Evolutionary conservation across 768 basidiomycete species (phyloP).

Genomic region (Hebeloma cylindrosporum): DNA sequence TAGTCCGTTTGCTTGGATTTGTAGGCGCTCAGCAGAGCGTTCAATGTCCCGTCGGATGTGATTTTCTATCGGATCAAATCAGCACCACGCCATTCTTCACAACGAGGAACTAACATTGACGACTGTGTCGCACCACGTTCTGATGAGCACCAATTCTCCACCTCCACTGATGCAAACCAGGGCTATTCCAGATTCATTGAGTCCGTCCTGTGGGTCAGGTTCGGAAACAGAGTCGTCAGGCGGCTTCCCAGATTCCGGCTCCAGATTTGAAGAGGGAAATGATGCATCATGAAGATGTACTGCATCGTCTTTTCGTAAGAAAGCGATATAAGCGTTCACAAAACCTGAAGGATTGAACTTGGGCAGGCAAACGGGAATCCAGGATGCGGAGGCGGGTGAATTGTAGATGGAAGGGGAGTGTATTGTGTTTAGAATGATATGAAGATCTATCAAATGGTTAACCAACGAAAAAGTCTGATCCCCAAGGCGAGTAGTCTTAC

Average conservation of each 20-base stretch:
- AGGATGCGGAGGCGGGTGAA: slow-evolving; percentile 80
- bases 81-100: not conserved
- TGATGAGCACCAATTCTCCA: slow-evolving; percentile 82
- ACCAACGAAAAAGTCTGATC: slow-evolving; percentile 1
- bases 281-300: slow-evolving; percentile 16
- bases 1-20: slow-evolving; percentile 57
- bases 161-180: slow-evolving; percentile 81
- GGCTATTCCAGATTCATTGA: slow-evolving; percentile 48
- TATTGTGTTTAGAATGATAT: slow-evolving; percentile 90
- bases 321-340: slow-evolving; percentile 87
- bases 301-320: slow-evolving; percentile 50
- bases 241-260: slow-evolving; percentile 11
- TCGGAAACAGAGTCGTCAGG: slow-evolving; percentile 9
- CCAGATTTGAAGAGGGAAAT: slow-evolving; percentile 6
- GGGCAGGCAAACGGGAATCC: slow-evolving; percentile 95
- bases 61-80: slow-evolving; percentile 52
- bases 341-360: slow-evolving; percentile 90
- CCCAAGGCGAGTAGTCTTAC: slow-evolving; percentile 36
- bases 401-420: slow-evolving; percentile 77
- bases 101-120: slow-evolving; percentile 46
- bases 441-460: slow-evolving; percentile 71
- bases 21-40: slow-evolving; percentile 50
- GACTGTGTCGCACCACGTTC: slow-evolving; percentile 71
- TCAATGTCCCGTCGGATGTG: slow-evolving; percentile 54
- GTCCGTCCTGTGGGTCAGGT: slow-evolving; percentile 19